phyloP scores from a whole-genome alignment of 1,139 yeast genomes.

The Blastobotrys serpentis region DNA sequence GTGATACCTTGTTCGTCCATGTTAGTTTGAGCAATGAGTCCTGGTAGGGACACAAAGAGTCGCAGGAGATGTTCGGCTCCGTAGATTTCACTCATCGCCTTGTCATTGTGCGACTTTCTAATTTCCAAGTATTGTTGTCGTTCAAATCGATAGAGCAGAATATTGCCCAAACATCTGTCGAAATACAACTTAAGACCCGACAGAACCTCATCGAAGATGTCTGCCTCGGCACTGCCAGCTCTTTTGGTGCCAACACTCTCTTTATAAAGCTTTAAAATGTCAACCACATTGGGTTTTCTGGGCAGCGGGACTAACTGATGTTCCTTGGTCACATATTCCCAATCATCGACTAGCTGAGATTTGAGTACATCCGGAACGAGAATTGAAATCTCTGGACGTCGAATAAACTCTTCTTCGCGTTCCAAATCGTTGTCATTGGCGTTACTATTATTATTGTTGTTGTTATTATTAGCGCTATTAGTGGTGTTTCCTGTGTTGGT shows the following conservation, averaged over 20 bases:
- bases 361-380: conserved; percentile 66
- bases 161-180: conserved; percentile 67
- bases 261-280: conserved; percentile 52
- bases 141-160: conserved; percentile 79
- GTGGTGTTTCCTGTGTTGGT: conserved; percentile 10
- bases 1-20: conserved; percentile 79
- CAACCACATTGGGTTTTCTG: conserved; percentile 49
- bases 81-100: conserved; percentile 51
- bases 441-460: conserved; percentile 28
- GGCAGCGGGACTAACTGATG: conserved; percentile 68
- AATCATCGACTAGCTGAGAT: conserved; percentile 77
- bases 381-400: conserved; percentile 52
- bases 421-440: conserved; percentile 45
- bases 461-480: conserved; percentile 4
- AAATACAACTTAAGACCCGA: conserved; percentile 74
- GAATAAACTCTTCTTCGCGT: conserved; percentile 41
- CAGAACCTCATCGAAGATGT: conserved; percentile 63
- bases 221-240: conserved; percentile 45
- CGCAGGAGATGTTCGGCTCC: conserved; percentile 78
- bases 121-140: conserved; percentile 73
- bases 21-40: conserved; percentile 68
- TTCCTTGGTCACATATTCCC: conserved; percentile 87
- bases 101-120: conserved; percentile 41
- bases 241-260: conserved; percentile 27
- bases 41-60: conserved; percentile 74